Evolutionary conservation across 2,329 filamentous ascomycete species (phyloP).

Genomic region (Pseudopyricularia cyperi): DNA sequence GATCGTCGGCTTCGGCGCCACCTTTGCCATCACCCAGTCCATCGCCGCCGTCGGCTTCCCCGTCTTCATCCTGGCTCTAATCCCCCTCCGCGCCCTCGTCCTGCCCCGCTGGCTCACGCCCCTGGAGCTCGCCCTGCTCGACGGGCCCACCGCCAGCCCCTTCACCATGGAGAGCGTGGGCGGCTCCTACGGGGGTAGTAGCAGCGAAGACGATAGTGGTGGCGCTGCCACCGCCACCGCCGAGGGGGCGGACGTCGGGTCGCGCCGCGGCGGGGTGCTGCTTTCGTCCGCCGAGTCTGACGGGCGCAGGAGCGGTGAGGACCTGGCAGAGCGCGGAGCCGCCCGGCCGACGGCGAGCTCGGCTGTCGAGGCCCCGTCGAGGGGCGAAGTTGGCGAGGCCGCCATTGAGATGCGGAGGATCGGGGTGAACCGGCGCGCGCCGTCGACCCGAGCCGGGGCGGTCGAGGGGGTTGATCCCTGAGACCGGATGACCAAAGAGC

Average conservation of each 20-base stretch:
- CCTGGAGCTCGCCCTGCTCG: conserved; percentile 49
- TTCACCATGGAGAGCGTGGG: conserved; percentile 69
- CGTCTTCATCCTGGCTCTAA: conserved; percentile 56
- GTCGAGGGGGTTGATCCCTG: background rate
- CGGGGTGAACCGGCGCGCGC: conserved; percentile 11
- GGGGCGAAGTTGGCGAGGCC: conserved; percentile 3
- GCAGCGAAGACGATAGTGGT: conserved; percentile 5
- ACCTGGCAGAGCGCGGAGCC: conserved; percentile 22
- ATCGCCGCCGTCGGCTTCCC: conserved; percentile 74
- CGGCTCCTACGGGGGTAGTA: conserved; percentile 36
- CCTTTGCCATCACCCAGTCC: conserved; percentile 71
- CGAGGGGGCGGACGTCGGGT: conserved; percentile 1
- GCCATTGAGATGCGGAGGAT: conserved; percentile 14
- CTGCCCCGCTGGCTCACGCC: conserved; percentile 48
- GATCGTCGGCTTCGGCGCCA: conserved; percentile 59
- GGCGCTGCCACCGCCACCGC: conserved; percentile 1
- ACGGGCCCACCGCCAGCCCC: conserved; percentile 61
- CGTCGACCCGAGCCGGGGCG: background rate
- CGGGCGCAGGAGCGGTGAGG: conserved; percentile 16
- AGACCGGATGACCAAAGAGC: too few species aligned
- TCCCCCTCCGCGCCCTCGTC: conserved; percentile 51
- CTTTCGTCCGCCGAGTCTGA: background rate
- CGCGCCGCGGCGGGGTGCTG: conserved; percentile 1
- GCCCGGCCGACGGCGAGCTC: conserved; percentile 2
- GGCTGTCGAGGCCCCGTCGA: conserved; percentile 7